Base-by-base conservation (phyloP, 306 rosid species). In the Lathyrus tuberosus region DNA sequence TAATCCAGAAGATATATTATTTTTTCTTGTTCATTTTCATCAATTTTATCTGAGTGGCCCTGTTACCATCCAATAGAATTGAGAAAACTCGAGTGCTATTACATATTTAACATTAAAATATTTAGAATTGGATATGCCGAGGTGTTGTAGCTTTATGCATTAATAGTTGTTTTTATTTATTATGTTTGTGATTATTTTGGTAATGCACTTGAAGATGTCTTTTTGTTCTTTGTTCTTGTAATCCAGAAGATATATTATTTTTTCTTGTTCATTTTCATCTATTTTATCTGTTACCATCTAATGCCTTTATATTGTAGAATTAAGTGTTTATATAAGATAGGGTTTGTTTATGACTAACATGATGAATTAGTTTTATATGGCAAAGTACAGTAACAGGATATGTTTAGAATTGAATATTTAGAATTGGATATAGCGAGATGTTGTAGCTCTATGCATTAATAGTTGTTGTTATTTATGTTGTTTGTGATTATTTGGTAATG, bases 121-220 rank as follows among this genome's bases (percentile, higher is more conserved):
- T 60, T 61, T 48, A 12, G 48, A 60, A 69, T 28, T 67, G 68
- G 54, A 49, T 41, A 18, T 59, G 48, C 16, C 12, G 40, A 69
- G 53, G 37, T 16, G 46, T 22, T 30, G 54, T 46, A 22, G 52
- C 42, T 58, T 75, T 75, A 20, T 11, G 10, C 51, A 56, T 20
- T 65, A 13, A 17, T 46, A 44, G 47, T 31, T 30, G 16, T 60
- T 60, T 63, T 63, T 6, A 31, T 40, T 54, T n/a, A 2, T 1
- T n/a, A n/a, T n/a, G 22, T 20, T 20, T 20, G 22, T 20, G 22
- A 20, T 20, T 20, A 20, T 20, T 20, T 1, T 20, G 22, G 22
- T 20, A 20, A 20, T 20, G 22, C 22, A 20, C 22, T 20, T 20
- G 22, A 20, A 20, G 22, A 20, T 20, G 22, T 20, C 22, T 20